Evolutionary conservation across 2,329 filamentous ascomycete genomes (phyloP).

Genomic region (Aspergillus brunneoviolaceus): DNA sequence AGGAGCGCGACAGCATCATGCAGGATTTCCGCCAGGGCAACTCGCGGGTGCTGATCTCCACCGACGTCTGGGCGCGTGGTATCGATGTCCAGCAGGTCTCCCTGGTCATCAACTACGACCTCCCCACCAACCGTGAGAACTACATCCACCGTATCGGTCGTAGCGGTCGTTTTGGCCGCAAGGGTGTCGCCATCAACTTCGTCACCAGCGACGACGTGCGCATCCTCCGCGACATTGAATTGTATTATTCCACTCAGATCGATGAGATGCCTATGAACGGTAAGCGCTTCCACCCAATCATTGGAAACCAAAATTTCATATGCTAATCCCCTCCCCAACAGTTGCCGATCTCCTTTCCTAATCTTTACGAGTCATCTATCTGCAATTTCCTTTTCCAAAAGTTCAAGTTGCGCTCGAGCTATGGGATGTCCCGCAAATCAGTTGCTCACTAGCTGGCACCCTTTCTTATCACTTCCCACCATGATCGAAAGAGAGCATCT

Average conservation of each 20-base stretch:
- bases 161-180: conserved; percentile 91
- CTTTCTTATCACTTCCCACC: background rate
- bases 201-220: conserved; percentile 97
- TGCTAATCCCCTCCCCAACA: conserved; percentile 19
- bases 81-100: conserved; percentile 99
- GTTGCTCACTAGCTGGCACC: background rate
- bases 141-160: conserved; percentile 98
- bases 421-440: background rate
- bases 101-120: conserved; percentile 97
- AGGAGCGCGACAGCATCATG: conserved; percentile 98
- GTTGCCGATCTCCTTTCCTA: conserved; percentile 41
- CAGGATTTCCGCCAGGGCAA: conserved; percentile 97
- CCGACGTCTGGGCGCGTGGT: conserved; percentile 95
- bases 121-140: conserved; percentile 98
- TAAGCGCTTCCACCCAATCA: conserved; percentile 48
- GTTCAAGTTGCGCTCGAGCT: background rate
- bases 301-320: background rate
- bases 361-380: conserved; percentile 6
- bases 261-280: conserved; percentile 99
- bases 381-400: background rate
- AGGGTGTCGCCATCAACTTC: conserved; percentile 99
- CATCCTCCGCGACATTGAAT: conserved; percentile 94
- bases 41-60: conserved; percentile 92
- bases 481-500: conserved; percentile 1
- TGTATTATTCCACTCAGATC: conserved; percentile 95